These are phyloP conservation scores for Rubroboletus satanas DNA, from an alignment of 768 basidiomycete species.

Conservation along the genomic window DNA sequence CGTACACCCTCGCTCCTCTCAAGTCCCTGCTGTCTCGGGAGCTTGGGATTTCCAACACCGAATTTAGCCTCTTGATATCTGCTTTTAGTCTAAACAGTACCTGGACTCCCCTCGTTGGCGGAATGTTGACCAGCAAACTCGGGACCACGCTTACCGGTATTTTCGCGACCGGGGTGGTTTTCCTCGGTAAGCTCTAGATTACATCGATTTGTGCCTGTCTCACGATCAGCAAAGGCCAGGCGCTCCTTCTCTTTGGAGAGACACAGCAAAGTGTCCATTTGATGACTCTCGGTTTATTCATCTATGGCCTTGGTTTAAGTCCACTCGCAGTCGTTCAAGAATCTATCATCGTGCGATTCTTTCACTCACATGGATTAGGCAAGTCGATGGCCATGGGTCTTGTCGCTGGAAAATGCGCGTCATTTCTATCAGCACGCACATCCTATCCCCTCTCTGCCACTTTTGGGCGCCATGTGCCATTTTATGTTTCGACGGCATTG, in stretches of 20 bases:
- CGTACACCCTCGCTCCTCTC: constrained; percentile 73
- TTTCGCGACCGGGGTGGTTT: constrained; percentile 69
- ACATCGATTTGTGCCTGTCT: constrained; percentile 1
- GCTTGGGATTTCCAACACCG: constrained; percentile 69
- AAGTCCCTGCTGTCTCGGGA: constrained; percentile 68
- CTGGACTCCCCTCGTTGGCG: constrained; percentile 77
- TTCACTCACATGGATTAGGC: constrained; percentile 70
- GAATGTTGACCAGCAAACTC: constrained; percentile 62
- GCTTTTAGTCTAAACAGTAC: constrained; percentile 73
- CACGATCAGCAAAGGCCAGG: constrained; percentile 45
- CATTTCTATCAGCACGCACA: constrained; percentile 71
- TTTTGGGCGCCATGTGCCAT: constrained; percentile 69
- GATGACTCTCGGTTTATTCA: constrained; percentile 73
- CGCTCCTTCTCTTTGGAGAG: constrained; percentile 64
- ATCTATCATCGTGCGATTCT: constrained; percentile 80
- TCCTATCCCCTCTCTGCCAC: constrained; percentile 70
- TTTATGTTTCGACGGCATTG: constrained; percentile 62
- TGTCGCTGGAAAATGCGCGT: constrained; percentile 73
- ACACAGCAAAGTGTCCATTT: constrained; percentile 53
- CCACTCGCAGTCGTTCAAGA: constrained; percentile 83
- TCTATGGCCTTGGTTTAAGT: constrained; percentile 76
- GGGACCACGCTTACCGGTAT: constrained; percentile 73
- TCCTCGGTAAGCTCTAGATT: constrained; percentile 43
- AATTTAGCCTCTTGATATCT: constrained; percentile 74
- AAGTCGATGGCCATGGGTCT: constrained; percentile 80